Evolutionary conservation across 345 rosid genomes (phyloP), one percentile per base, ranked within the genome.

Genomic region (Adansonia digitata): DNA sequence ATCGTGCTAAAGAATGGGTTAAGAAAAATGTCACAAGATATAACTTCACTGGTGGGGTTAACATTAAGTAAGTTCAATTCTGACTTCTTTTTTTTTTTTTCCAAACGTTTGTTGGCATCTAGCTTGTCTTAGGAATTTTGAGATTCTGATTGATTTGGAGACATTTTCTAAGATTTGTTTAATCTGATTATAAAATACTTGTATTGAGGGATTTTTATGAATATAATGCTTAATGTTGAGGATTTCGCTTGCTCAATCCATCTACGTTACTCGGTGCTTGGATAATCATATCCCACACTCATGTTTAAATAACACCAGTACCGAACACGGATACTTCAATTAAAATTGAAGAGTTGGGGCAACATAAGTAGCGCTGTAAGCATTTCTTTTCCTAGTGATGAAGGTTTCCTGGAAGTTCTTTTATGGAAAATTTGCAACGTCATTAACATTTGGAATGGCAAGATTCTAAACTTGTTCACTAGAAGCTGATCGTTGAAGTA

Each of bases 31-130:
- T 94, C 78, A 81, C 94, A 14, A 79, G 85, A 43, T 92, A 87
- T 80, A 84, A 85, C 82, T 88, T 89, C 85, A 86, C 82, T 22
- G 90, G 91, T n/a, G 93, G 88, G 27, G 92, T 92, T 70, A 84
- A 80, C 53, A 81, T 94, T 84, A 91, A 87, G 94, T 88, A 78
- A 78, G 87, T 65, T 74, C 59, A 64, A 0, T 56, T 35, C 1
- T 62, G 1, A 31, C 3, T 6, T 20, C 2, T 39, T 15, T 7
- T 20, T 20, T 22, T 43, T 43, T 40, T 40, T 7, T 11, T 40
- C 1, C 0, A 48, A 15, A 48, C 26, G 1, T 24, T 22, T 66
- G 2, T 26, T 68, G 14, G 7, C 73, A 27, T 22, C 73, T 48
- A 12, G 9, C 40, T 27, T 37, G 24, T 27, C 35, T 46, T 43